These are phyloP conservation scores for Loxodes magnus DNA, from an alignment of 73 alveolate genomes.

Conservation along the genomic window DNA sequence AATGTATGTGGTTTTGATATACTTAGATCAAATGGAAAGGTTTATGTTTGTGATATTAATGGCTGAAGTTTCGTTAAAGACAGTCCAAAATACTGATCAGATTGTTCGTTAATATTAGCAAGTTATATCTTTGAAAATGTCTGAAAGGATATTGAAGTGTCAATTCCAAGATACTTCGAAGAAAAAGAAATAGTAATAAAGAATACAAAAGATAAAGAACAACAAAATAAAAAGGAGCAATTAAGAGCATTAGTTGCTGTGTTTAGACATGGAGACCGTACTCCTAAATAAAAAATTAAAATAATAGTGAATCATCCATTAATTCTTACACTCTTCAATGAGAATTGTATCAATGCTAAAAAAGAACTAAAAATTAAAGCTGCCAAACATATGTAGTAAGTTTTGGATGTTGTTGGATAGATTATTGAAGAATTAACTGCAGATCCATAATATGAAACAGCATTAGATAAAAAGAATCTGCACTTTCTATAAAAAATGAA, in stretches of 20 bases:
- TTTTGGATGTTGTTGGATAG: slow-evolving; percentile 52
- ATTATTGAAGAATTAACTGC: too few species aligned
- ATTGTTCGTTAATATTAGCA: slow-evolving; percentile 24
- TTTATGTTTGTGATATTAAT: slow-evolving; percentile 94
- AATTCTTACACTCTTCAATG: slow-evolving; percentile 53
- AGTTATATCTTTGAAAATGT: slow-evolving; percentile 18
- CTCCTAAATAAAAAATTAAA: slow-evolving; percentile 93
- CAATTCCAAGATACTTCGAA: too few species aligned
- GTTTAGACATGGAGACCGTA: slow-evolving; percentile 94
- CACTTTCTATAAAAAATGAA: too few species aligned
- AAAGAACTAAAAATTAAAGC: slow-evolving; percentile 57
- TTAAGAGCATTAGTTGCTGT: slow-evolving; percentile 90
- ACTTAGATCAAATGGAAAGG: slow-evolving; percentile 76
- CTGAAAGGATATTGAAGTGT: slow-evolving; percentile 10
- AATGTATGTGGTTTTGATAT: slow-evolving; percentile 94
- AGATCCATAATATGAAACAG: too few species aligned
- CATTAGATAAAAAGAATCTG: too few species aligned
- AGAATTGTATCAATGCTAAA: slow-evolving; percentile 40
- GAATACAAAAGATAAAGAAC: too few species aligned
- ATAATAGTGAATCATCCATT: slow-evolving; percentile 56
- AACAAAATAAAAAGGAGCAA: slow-evolving; percentile 61
- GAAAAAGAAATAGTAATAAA: too few species aligned
- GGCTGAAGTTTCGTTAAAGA: too few species aligned
- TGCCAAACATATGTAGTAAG: slow-evolving; percentile 42
- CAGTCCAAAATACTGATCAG: slow-evolving; percentile 53